phyloP scores from a whole-genome alignment of 2,329 filamentous ascomycete species.

The Fusarium euwallaceae region DNA sequence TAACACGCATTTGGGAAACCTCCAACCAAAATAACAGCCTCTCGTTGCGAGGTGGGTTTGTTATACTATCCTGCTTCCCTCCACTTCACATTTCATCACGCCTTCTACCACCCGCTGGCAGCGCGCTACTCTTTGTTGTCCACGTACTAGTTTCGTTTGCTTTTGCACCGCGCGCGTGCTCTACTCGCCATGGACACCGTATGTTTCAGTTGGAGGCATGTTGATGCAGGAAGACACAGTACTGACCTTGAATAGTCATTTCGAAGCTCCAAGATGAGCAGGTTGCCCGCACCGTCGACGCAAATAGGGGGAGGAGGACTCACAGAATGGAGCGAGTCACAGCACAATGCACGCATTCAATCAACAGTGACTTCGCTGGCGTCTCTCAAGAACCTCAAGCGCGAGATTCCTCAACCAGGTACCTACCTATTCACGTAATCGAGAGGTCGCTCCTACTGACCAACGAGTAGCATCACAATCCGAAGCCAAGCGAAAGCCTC shows the following conservation, averaged over 20 bases:
- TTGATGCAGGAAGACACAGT: background rate
- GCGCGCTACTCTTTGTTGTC: conserved; percentile 55
- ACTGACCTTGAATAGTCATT: conserved; percentile 39
- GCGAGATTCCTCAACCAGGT: conserved; percentile 61
- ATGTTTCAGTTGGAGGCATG: conserved; percentile 8
- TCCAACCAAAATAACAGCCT: conserved; percentile 45
- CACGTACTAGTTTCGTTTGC: conserved; percentile 44
- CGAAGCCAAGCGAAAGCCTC: conserved; percentile 71
- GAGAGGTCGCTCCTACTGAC: conserved; percentile 29
- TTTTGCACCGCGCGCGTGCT: conserved; percentile 41
- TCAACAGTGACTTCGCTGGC: conserved; percentile 57
- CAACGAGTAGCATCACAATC: conserved; percentile 62
- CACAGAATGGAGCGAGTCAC: conserved; percentile 70
- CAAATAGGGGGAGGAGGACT: conserved; percentile 55
- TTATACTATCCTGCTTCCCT: conserved; percentile 18
- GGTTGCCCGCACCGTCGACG: conserved; percentile 49
- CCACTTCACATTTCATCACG: conserved; percentile 35
- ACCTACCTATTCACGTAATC: too few relatives aligned
- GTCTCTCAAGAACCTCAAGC: conserved; percentile 62
- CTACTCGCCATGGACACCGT: conserved; percentile 52
- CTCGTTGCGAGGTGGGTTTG: conserved; percentile 26
- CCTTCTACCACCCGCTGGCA: conserved; percentile 45
- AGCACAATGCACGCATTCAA: conserved; percentile 68
- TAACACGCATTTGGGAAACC: conserved; percentile 38
- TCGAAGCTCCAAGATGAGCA: conserved; percentile 50